Base-by-base conservation (phyloP, 2,329 filamentous ascomycete genomes). In the Ceratocystis papillata region DNA sequence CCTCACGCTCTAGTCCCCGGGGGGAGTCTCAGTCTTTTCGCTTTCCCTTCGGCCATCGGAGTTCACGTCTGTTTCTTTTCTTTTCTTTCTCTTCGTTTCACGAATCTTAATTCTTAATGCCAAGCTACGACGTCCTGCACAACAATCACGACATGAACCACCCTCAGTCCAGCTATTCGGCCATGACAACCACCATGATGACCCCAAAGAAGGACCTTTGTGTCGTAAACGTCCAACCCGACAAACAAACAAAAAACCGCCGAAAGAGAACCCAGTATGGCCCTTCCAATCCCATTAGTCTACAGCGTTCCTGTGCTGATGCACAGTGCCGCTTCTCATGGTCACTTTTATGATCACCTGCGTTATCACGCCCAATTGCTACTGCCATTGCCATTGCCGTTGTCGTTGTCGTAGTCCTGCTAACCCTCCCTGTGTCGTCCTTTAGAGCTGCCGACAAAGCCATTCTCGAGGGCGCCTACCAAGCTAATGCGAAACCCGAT, bases 401-500 rank as follows among this genome's bases (percentile, higher is more conserved):
- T 48, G 12, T n/a, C 44, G 50, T 46, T 44, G 64, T 67, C 59
- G 63, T 64, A 7, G 33, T 46, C 64, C 55, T 63, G 41, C 69
- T 67, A 69, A 67, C 70, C 71, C 3, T 28, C 55, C 12, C 17
- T 48, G 22, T 64, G 48, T 46, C 46, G 10, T 57, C n/a, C 7
- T 48, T n/a, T 15, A 96, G 90, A 73, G 87, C 89, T 50, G 88
- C 93, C 76, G 93, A 97, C 78, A 93, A 96, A 78, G 83, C 87
- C 64, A 83, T 95, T 64, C 85, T 96, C 68, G 93, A 96, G 76
- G 82, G 88, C 45, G 90, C 93, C 67, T 96, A 96, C 74, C 82
- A 84, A 71, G 83, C 80, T 69, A 95, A 96, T 74, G 84, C 90
- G 5, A 96, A 96, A 76, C 93, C 93, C 44, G 92, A 96, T 78